Base-by-base conservation (phyloP, 345 rosid genomes). In the Euphorbia tirucalli region DNA sequence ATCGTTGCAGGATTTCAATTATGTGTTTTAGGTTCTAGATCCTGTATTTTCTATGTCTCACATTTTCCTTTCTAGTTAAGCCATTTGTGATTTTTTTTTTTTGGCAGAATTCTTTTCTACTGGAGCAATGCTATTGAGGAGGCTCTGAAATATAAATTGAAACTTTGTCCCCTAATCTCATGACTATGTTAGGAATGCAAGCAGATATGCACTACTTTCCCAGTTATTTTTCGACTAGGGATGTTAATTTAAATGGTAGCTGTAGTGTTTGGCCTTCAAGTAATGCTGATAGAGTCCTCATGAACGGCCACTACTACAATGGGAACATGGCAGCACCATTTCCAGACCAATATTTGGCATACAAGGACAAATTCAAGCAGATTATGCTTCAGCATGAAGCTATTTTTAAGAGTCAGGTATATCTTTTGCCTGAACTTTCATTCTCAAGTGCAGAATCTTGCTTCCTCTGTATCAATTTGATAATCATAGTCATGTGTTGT, bases 331-430 rank as follows among this genome's bases (percentile, higher is more conserved):
- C 80, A 27, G 52, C 65, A 14, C 13, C 74, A 27, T 77, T 65
- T 71, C 50, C 71, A 1, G 76, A 68, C 60, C 74, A 66, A 61
- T 78, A 76, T 64, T 61, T 74, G 61, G 75, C 68, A 35, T 74
- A 39, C 61, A 86, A 83, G 74, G 88, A 74, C 62, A 49, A 67
- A 58, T 6, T 86, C 60, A 82, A 78, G 74, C 85, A 80, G 71
- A 85, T 83, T 75, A 88, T 86, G 79, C 89, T 88, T 58, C 81
- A 77, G 41, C 93, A 88, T 27, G 89, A 88, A 72, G 83, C 86
- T 62, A 76, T 78, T 69, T 86, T 86, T 77, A 81, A 61, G 79
- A 76, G 82, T 71, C 93, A 88, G 90, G 93, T 88, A 76, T 27
- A 16, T 46, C 67, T 44, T 28, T 44, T 58, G 52, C 62, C 39